Evolutionary conservation across 306 rosid species (phyloP).

Genomic region (Benincasa hispida): DNA sequence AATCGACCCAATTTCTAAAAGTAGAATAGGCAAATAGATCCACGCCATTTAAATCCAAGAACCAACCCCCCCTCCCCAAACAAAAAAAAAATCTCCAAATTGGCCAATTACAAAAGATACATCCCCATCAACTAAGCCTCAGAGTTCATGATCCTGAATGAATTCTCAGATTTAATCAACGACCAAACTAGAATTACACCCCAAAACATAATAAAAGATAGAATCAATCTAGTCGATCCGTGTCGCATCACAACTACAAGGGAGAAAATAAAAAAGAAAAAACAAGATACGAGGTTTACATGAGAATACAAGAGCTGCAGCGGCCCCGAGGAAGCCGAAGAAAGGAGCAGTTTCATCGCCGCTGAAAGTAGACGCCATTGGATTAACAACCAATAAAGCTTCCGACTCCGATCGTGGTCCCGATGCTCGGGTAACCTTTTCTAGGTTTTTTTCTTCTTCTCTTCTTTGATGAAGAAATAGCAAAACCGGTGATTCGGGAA

Average conservation of each 20-base stretch:
- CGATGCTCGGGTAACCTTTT: not conserved
- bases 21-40: not conserved
- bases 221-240: not conserved
- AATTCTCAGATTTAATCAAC: not conserved
- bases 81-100: not conserved
- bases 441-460: not conserved
- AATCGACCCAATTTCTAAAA: not conserved
- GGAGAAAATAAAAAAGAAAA: not conserved
- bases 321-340: slow-evolving; percentile 76
- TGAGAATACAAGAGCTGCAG: slow-evolving; percentile 68
- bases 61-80: not conserved
- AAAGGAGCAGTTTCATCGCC: slow-evolving; percentile 85
- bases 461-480: not conserved
- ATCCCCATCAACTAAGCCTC: not conserved
- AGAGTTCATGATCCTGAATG: not conserved
- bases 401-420: not conserved
- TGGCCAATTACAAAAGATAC: not conserved
- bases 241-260: no score
- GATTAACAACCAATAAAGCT: not conserved
- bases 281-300: slow-evolving; percentile 18
- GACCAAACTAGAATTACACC: not conserved
- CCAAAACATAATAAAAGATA: not conserved
- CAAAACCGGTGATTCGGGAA: not conserved
- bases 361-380: slow-evolving; percentile 35
- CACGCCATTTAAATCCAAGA: not conserved